Base-by-base conservation (phyloP, 2,329 filamentous ascomycete species). In the Cordyceps farinosa region DNA sequence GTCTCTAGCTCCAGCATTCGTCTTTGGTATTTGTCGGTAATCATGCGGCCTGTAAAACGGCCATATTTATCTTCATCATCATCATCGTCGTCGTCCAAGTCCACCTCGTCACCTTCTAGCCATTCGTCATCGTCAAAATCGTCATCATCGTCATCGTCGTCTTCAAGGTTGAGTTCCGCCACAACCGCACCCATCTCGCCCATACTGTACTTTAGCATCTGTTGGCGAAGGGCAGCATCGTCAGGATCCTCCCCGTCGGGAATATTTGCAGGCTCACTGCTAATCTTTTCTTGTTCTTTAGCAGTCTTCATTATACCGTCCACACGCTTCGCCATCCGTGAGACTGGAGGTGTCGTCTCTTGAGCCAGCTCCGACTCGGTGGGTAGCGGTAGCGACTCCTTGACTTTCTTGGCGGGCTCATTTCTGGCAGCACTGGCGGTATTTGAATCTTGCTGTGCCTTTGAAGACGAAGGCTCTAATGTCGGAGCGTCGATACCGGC, bases 171-270 rank as follows among this genome's bases (percentile, higher is more conserved):
- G 52, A 99, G 84, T 76, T 98, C 92, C 17, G 95, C 95, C 17
- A 99, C 95, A 3, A 99, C 90, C 44, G 91, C 87, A 4, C 92
- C 92, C 63, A 99, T 88, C 74, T 98, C 94, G 51, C 89, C 88
- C 75, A 97, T 82, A 65, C 91, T 89, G 72, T 98, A 99, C 66
- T 90, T 84, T 8, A 98, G 82, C 93, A 99, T 98, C 71, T 97
- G 88, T 63, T 88, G 86, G 6, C 95, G 88, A 30, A 97, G 76
- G 38, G 84, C 84, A 4, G 92, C 90, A 66, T 97, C 94, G 67
- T 96, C 92, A 13, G 84, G 80, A 0, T 89, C 86, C 69, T 99
- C 95, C 58, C 90, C 84, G 1, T 88, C 82, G 1, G 92, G 90
- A 15, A 90, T 83, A 13, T 92, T 78, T 1, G 77, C 73, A 36